phyloP scores from a whole-genome alignment of 169 alveolate genomes.

The Plasmodium billcollinsi region DNA sequence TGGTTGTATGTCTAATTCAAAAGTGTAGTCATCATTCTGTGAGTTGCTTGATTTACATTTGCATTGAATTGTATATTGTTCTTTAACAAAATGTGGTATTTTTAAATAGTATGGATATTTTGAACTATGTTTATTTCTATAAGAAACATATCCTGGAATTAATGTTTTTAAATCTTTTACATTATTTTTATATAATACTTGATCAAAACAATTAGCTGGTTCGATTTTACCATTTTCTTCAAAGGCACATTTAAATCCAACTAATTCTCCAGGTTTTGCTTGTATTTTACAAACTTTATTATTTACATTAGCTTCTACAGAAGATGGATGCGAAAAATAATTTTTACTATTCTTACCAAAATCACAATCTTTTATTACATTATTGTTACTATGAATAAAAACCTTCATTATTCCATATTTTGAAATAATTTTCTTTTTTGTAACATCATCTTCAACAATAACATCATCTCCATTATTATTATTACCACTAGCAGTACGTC shows the following conservation, averaged over 20 bases:
- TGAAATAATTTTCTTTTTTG: not conserved
- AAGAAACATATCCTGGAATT: constrained; percentile 56
- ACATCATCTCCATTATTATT: constrained; percentile 2
- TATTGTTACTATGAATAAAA: constrained; percentile 9
- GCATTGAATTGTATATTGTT: constrained; percentile 35
- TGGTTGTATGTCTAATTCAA: constrained; percentile 28
- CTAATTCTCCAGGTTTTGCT: constrained; percentile 55
- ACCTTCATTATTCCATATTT: constrained; percentile 65
- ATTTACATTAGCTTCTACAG: constrained; percentile 13
- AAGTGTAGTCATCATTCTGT: constrained; percentile 19
- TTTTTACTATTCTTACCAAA: constrained; percentile 4
- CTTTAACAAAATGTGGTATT: constrained; percentile 43
- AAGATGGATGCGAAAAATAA: constrained; percentile 35
- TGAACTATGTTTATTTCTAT: not conserved
- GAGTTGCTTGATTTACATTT: constrained; percentile 26
- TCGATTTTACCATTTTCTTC: constrained; percentile 7
- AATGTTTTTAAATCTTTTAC: constrained; percentile 23
- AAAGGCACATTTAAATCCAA: constrained; percentile 29
- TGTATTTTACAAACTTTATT: constrained; percentile 31
- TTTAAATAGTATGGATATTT: constrained; percentile 30
- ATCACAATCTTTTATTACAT: constrained; percentile 32
- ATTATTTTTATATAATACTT: not conserved
- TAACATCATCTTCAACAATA: not conserved
- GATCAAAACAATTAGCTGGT: constrained; percentile 39
- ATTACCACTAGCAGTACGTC: not conserved